These are phyloP conservation scores for Boletus eberwhitei DNA, from an alignment of 768 basidiomycete species.

Conservation along the genomic window DNA sequence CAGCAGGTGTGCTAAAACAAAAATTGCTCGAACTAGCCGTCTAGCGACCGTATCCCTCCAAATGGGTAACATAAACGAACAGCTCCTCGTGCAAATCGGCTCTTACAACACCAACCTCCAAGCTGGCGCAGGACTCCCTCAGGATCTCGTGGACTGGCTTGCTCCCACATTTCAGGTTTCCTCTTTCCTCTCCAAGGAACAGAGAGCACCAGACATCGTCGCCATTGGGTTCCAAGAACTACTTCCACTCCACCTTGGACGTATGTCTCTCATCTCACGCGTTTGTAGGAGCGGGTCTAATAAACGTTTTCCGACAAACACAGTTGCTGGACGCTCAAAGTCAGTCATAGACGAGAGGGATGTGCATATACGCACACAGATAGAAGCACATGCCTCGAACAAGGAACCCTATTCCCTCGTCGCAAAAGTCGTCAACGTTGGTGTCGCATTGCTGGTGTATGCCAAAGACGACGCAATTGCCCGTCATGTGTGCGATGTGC, in stretches of 20 bases:
- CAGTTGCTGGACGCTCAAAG: conserved; percentile 77
- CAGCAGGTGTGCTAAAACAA: neutral
- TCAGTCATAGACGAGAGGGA: conserved; percentile 66
- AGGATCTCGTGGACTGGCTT: conserved; percentile 92
- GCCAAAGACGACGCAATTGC: conserved; percentile 68
- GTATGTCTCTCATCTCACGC: conserved; percentile 44
- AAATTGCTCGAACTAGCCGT: neutral
- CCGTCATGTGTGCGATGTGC: conserved; percentile 57
- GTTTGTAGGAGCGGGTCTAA: neutral
- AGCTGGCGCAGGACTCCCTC: conserved; percentile 66
- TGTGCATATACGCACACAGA: conserved; percentile 68
- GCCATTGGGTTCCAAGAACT: conserved; percentile 95
- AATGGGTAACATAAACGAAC: conserved; percentile 22
- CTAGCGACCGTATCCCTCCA: neutral
- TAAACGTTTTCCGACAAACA: conserved; percentile 4
- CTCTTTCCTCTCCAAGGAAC: conserved; percentile 59
- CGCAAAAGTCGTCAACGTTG: conserved; percentile 78
- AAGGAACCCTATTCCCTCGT: conserved; percentile 76
- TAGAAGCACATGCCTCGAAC: conserved; percentile 67
- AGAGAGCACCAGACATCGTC: conserved; percentile 76
- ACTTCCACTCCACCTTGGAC: conserved; percentile 81
- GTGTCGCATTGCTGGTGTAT: conserved; percentile 85
- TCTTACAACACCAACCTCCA: conserved; percentile 93
- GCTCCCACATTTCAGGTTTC: conserved; percentile 77
- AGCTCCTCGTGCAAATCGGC: conserved; percentile 71